phyloP scores from a whole-genome alignment of 805 yeast species.

The Lipomyces anomalus region DNA sequence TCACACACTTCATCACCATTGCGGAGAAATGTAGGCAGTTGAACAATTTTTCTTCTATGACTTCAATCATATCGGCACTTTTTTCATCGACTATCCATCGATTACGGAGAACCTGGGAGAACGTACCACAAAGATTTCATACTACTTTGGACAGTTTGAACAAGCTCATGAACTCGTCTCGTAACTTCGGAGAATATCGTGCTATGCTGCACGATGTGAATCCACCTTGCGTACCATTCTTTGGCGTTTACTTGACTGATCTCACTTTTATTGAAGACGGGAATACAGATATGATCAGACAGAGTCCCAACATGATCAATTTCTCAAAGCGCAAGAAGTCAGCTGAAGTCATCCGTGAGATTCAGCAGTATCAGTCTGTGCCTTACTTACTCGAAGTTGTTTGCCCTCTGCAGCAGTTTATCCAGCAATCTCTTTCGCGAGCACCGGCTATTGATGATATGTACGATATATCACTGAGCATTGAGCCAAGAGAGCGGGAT shows the following conservation, averaged over 20 bases:
- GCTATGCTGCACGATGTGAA: constrained; percentile 64
- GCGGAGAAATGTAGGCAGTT: constrained; percentile 69
- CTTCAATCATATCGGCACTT: constrained; percentile 83
- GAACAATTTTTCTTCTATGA: constrained; percentile 86
- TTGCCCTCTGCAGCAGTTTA: constrained; percentile 54
- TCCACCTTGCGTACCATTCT: constrained; percentile 86
- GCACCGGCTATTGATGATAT: constrained; percentile 76
- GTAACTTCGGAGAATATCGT: constrained; percentile 82
- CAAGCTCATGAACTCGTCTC: constrained; percentile 80
- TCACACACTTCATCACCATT: constrained; percentile 67
- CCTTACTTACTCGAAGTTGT: constrained; percentile 60
- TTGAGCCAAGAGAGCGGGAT: constrained; percentile 53
- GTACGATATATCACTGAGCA: constrained; percentile 63
- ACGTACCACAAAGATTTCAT: constrained; percentile 48
- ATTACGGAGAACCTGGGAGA: constrained; percentile 76
- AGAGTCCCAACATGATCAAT: constrained; percentile 47
- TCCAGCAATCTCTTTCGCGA: constrained; percentile 41
- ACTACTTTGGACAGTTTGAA: constrained; percentile 61
- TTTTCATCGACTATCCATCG: constrained; percentile 84
- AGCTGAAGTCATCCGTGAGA: constrained; percentile 66
- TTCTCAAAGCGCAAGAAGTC: constrained; percentile 72
- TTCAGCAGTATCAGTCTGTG: constrained; percentile 59
- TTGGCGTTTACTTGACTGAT: constrained; percentile 86
- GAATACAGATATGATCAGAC: constrained; percentile 53
- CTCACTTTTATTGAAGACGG: constrained; percentile 86